Base-by-base conservation (phyloP, 2,329 filamentous ascomycete species). In the Plenodomus lindquistii region DNA sequence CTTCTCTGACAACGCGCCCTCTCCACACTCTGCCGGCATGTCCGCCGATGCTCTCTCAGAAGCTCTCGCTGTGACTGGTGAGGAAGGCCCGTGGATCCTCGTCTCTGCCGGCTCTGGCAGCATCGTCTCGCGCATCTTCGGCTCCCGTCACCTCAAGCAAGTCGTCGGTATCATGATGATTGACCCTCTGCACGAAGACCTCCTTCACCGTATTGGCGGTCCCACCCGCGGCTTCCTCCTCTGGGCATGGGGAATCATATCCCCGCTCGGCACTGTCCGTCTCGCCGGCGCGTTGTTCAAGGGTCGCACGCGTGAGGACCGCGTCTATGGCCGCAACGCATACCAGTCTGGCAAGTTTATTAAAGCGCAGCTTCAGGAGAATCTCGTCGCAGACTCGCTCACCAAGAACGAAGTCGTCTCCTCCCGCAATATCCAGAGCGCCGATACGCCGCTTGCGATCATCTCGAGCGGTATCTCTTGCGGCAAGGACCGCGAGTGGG, bases 291-390 rank as follows among this genome's bases (percentile, higher is more conserved):
- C 92, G 7, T 73, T 97, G 5, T 89, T 97, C 77, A 83, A 84
- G 43, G 90, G 91, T 31, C 87, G 91, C 35, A 87, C 81, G 1
- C 85, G 89, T 31, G 84, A 88, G 67, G 93, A 97, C 70, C 87
- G 94, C 9, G 85, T 96, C 10, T 95, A 88, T 72, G 94, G 94
- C 11, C 81, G 84, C 37, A 84, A 85, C 4, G 85, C 91, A 0
- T 87, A 91, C 66, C 90, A 96, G 72, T 81, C 80, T 19, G 89
- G 89, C 52, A 95, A 92, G 70, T 87, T 84, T 69, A 87, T 97
- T 71, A 96, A 95, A 70, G 88, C 91, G 4, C 89, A 92, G 73
- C 79, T 99, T 46, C 94, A 99, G 73, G 94, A 99, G 76, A 93
- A 87, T 57, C 79, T 97, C 1, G 91, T 97, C 24, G 92, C 92